Base-by-base conservation (phyloP, 768 basidiomycete genomes). In the Auricularia heimuer region DNA sequence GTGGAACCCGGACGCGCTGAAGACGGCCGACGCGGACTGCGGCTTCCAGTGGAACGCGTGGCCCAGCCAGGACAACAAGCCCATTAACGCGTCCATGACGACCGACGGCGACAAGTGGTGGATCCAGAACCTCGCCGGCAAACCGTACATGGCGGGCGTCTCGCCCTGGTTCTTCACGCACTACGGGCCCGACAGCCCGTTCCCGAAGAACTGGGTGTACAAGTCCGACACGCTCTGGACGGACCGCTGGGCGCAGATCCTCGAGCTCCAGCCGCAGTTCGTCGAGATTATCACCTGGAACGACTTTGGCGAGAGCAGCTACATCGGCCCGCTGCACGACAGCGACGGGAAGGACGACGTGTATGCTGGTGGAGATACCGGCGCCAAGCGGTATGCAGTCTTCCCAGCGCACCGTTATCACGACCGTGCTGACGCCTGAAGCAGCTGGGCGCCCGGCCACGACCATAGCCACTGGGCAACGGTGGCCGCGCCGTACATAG, bases 131-230 rank as follows among this genome's bases (percentile, higher is more conserved):
- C 68, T 63, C 63, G 39, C 67, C 61, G 69, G 65, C 44, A 69
- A 71, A 64, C 68, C 75, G 4, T 82, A 83, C 68, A 79, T 82
- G 73, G 79, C 78, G 4, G 77, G 87, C 14, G 83, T 85, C 33
- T 85, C 88, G 12, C 87, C 89, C 12, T 85, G 86, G 83, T 92
- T 92, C 77, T 91, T 88, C 73, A 88, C 89, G 74, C 89, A 92
- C 71, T 91, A 89, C 71, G 80, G 84, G 29, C 73, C 78, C 10
- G 73, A 90, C 63, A 79, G 82, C 1, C 89, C 82, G 71, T 83
- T 90, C 74, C 90, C 91, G 73, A 64, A 64, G 54, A 69, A 64
- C 67, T 63, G 69, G 37, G 68, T 58, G 14, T 56, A 16, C 54
- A 56, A 45, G 54, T 56, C 54, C 71, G 82, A 87, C 63, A 87